Percentiles rank a stretch among this genome's conserved stretches.
phyloP scores from a whole-genome alignment of 208 protist species.

The Leishmania martiniquensis region DNA sequence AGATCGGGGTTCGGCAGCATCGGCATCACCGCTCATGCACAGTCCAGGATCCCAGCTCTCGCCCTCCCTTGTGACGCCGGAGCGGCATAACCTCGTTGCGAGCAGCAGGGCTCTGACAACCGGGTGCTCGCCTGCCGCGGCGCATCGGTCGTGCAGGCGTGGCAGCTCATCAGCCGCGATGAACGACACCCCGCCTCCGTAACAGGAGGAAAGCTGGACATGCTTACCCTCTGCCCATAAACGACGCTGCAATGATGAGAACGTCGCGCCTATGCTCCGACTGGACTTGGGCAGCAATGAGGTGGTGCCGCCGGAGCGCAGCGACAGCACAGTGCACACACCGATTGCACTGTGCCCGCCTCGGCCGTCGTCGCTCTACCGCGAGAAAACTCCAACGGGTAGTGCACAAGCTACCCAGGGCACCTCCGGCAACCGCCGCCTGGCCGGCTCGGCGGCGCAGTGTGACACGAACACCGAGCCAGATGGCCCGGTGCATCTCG shows the following conservation, averaged over 20 bases:
- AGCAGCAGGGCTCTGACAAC: conserved; percentile 2
- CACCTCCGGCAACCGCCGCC: background rate
- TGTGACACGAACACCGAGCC: conserved; percentile 4
- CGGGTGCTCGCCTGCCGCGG: conserved; percentile 10
- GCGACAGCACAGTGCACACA: conserved; percentile 17
- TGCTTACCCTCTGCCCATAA: conserved; percentile 9
- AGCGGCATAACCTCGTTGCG: conserved; percentile 2
- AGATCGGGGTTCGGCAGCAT: background rate
- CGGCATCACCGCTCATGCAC: background rate
- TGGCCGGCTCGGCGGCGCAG: background rate
- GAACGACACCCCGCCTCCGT: conserved; percentile 9
- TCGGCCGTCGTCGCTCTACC: conserved; percentile 10
- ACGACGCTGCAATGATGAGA: background rate
- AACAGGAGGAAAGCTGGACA: background rate
- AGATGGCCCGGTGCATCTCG: background rate
- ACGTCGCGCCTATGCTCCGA: conserved; percentile 1
- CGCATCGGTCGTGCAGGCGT: conserved; percentile 10
- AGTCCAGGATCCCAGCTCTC: conserved; percentile 1
- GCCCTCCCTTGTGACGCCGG: conserved; percentile 11
- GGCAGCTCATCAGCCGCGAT: conserved; percentile 22
- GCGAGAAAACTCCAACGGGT: conserved; percentile 2
- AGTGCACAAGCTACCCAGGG: background rate
- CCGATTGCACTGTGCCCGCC: conserved; percentile 16
- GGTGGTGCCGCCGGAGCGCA: conserved; percentile 4
- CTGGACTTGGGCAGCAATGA: conserved; percentile 12